Evolutionary conservation across 2,329 filamentous ascomycete genomes (phyloP).

Genomic region (Colletotrichum viniferum): DNA sequence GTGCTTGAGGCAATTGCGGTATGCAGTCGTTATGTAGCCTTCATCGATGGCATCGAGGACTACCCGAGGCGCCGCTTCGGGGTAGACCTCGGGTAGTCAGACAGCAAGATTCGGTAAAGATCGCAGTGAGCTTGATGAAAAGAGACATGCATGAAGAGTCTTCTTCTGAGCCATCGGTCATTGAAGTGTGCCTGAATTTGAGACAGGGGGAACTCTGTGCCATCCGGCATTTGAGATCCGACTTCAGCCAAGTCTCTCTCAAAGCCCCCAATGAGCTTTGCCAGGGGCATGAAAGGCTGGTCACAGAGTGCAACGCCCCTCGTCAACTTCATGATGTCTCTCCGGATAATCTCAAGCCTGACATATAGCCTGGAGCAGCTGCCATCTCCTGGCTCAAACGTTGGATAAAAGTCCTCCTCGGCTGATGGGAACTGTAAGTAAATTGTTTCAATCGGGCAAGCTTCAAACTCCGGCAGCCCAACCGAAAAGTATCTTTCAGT

Average conservation of each 20-base stretch:
- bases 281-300: conserved; percentile 23
- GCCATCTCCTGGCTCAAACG: conserved; percentile 7
- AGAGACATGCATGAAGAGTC: conserved; percentile 36
- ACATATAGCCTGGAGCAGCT: conserved; percentile 25
- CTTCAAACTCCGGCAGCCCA: conserved; percentile 44
- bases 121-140: conserved; percentile 50
- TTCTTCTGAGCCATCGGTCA: conserved; percentile 24
- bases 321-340: conserved; percentile 28
- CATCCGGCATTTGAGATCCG: conserved; percentile 21
- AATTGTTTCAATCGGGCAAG: conserved; percentile 42
- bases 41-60: conserved; percentile 31
- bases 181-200: conserved; percentile 9
- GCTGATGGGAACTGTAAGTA: conserved; percentile 45
- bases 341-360: conserved; percentile 25
- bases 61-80: conserved; percentile 39
- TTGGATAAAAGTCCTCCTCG: conserved; percentile 43
- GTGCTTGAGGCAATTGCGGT: conserved; percentile 38
- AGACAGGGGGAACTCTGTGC: conserved; percentile 14
- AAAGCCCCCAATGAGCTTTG: conserved; percentile 24
- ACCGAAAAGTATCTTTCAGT: conserved; percentile 45
- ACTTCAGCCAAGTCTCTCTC: conserved; percentile 21
- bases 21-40: conserved; percentile 32
- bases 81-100: too few relatives aligned
- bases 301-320: conserved; percentile 25
- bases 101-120: conserved; percentile 46